phyloP scores from a whole-genome alignment of 169 alveolate genomes.

The Plasmodium adleri region DNA sequence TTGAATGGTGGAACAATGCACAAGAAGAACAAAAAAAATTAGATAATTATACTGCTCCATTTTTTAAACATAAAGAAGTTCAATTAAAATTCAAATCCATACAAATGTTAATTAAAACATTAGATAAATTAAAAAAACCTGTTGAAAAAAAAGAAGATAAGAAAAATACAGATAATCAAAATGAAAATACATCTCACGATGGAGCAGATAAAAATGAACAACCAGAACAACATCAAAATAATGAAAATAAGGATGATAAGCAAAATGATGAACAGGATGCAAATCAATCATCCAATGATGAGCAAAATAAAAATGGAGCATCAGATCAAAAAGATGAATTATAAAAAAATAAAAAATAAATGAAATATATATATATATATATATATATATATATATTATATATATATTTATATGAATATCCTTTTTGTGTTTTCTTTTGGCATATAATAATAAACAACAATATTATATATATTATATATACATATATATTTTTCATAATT shows the following conservation, averaged over 20 bases:
- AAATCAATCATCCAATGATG: slow-evolving; percentile 8
- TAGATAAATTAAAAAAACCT: slow-evolving; percentile 58
- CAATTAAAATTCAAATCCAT: slow-evolving; percentile 35
- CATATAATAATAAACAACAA: too few relatives aligned
- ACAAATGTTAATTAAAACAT: slow-evolving; percentile 10
- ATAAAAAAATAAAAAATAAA: slow-evolving; percentile 3
- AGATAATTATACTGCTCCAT: slow-evolving; percentile 72
- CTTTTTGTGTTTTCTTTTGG: too few relatives aligned
- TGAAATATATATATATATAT: background rate
- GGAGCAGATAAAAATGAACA: background rate
- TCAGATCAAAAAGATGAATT: slow-evolving; percentile 51
- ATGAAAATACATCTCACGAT: background rate
- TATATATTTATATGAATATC: too few relatives aligned
- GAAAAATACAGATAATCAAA: background rate
- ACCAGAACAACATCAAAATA: slow-evolving; percentile 25
- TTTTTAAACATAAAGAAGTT: slow-evolving; percentile 67
- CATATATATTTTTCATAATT: background rate
- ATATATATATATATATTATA: too few relatives aligned
- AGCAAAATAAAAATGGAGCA: slow-evolving; percentile 7
- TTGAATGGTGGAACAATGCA: slow-evolving; percentile 49
- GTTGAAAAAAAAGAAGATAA: slow-evolving; percentile 20
- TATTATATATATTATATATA: too few relatives aligned
- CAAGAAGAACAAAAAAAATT: slow-evolving; percentile 77
- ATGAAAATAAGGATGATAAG: slow-evolving; percentile 37
- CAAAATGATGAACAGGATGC: background rate